These are phyloP conservation scores for Xylaria castorea DNA, from an alignment of 495 filamentous ascomycete species.

Conservation along the genomic window DNA sequence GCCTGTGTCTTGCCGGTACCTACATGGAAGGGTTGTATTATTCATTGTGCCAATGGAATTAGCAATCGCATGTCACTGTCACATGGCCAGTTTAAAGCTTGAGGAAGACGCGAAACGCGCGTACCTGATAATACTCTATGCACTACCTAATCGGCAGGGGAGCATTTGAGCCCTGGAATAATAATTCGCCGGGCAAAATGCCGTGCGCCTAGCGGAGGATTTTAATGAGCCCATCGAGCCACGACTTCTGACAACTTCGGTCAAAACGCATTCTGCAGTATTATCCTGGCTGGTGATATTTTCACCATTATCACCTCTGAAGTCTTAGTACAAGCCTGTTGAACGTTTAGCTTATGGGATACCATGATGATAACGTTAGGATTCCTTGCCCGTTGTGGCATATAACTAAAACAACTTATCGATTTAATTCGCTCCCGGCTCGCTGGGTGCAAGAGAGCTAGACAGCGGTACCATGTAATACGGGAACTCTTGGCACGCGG, in stretches of 20 bases:
- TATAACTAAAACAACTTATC: not conserved
- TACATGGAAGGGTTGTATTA: not conserved
- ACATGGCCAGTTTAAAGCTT: not conserved
- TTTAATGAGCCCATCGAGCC: not conserved
- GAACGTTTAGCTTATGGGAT: too few species aligned
- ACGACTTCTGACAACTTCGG: not conserved
- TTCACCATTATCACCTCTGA: too few species aligned
- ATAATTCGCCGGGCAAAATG: not conserved
- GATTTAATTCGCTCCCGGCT: not conserved
- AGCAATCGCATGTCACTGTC: not conserved
- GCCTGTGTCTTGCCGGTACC: conserved; percentile 13
- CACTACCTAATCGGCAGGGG: not conserved
- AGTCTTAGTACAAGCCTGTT: too few species aligned
- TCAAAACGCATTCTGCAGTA: too few species aligned
- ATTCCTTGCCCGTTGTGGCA: too few species aligned
- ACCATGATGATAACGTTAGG: too few species aligned
- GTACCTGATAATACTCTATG: not conserved
- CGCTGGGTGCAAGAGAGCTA: not conserved
- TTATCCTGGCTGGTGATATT: too few species aligned
- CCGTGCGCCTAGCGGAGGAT: not conserved
- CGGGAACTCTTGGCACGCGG: too few species aligned
- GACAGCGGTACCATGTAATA: not conserved
- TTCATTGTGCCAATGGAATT: not conserved
- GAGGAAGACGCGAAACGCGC: not conserved
- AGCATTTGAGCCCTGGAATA: not conserved